Base-by-base conservation (phyloP, 306 rosid species). In the Pueraria montana region DNA sequence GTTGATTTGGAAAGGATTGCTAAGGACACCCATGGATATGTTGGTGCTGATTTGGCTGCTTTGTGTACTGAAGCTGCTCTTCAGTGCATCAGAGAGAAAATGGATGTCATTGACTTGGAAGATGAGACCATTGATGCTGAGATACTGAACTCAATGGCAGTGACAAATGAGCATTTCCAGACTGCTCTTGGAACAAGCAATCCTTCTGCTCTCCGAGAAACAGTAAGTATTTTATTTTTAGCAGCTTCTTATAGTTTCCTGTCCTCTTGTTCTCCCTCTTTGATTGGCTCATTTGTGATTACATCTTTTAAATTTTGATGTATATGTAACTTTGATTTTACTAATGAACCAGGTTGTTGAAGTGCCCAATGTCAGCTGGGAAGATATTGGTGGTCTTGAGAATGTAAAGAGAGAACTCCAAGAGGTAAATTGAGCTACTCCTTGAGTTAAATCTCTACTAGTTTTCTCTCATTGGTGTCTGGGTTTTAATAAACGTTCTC, bases 61-160 rank as follows among this genome's bases (percentile, higher is more conserved):
- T 83, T 93, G 84, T 96, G 99, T 86, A 93, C 99, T 67, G 98
- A 96, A 87, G 98, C 99, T 73, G 99, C 99, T 43, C 99, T 96
- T 73, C 99, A 96, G 70, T 96, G 99, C 75, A 96, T 96, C 64
- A 92, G 98, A 68, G 99, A 96, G 86, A 96, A 96, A 87, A 96
- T 93, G 98, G 97, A 93, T 70, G 97, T 95, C 76, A 95, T 95
- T 30, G 98, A 95, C 87, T 88, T 95, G 84, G 98, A 96, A 85
- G 98, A 96, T 84, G 99, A 96, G 83, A 56, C 94, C 62, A 96
- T 96, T 46, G 99, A 93, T 86, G 99, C 99, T 3, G 99, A 96
- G 87, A 91, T 96, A 70, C 91, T 96, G 52, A 93, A 96, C 82
- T 93, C 99, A n/a, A 96, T 96, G 98, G 98, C 98, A 53, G 99